Conservation (phyloP, 768 basidiomycete species). For the Hypholoma sublateritium region DNA sequence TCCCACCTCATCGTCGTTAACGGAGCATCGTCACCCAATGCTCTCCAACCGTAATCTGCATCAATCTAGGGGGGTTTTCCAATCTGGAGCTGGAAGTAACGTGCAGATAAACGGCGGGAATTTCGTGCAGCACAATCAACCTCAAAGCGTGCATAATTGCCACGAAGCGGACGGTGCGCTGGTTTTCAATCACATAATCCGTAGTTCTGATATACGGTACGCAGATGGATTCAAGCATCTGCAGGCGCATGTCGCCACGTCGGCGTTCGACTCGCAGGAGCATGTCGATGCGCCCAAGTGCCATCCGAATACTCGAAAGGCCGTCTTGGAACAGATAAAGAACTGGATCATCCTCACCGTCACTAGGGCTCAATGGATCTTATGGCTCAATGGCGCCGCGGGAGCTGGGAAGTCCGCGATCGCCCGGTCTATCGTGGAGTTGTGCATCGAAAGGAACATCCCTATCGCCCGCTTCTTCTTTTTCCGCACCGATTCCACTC, state of each 20-base stretch:
- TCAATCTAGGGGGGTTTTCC: not conserved
- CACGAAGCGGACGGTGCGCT: not conserved
- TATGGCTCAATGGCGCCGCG: not conserved
- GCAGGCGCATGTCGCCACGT: not conserved
- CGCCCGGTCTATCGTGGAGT: not conserved
- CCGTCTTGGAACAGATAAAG: not conserved
- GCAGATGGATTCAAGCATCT: not conserved
- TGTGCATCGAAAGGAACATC: not conserved
- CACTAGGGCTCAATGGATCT: not conserved
- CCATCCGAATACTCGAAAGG: not conserved
- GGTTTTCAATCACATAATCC: not conserved
- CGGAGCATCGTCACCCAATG: too few species aligned
- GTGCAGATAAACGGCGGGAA: not conserved
- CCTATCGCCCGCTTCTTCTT: not conserved
- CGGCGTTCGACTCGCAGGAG: not conserved
- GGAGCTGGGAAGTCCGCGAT: not conserved
- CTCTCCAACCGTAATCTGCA: too few species aligned
- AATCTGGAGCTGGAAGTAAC: too few species aligned
- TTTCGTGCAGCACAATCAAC: not conserved
- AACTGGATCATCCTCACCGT: not conserved
- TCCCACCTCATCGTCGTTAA: too few species aligned
- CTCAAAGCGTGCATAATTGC: not conserved
- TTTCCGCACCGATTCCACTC: not conserved
- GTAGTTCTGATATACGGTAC: not conserved
- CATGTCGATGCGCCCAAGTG: not conserved